These are phyloP conservation scores for Vigna mungo DNA, from an alignment of 306 rosid genomes.

Conservation along the genomic window DNA sequence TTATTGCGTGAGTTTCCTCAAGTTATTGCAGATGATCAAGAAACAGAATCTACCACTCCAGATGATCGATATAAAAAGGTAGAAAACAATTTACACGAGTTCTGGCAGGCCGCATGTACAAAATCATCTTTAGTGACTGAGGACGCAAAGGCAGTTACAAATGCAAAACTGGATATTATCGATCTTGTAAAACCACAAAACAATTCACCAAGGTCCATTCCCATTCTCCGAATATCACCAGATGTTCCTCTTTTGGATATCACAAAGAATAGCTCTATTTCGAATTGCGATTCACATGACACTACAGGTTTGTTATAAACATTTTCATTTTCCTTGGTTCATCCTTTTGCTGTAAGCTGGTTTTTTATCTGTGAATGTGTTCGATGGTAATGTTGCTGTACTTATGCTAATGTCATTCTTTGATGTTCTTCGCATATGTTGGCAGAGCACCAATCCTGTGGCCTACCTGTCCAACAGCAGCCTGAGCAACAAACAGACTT, in stretches of 20 bases:
- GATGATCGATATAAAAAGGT: conserved; percentile 49
- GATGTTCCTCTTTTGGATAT: conserved; percentile 51
- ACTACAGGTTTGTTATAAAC: conserved; percentile 59
- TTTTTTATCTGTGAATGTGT: conserved; percentile 10
- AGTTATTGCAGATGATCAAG: conserved; percentile 69
- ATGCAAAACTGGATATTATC: conserved; percentile 40
- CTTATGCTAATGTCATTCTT: conserved; percentile 19
- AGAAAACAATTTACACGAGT: conserved; percentile 46
- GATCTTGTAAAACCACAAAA: conserved; percentile 48
- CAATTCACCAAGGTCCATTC: conserved; percentile 56
- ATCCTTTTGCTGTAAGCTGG: background rate
- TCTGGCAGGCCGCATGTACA: conserved; percentile 52
- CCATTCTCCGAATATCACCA: conserved; percentile 44
- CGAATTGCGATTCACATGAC: conserved; percentile 39
- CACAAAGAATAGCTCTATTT: conserved; percentile 43
- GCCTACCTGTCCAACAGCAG: background rate
- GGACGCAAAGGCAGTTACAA: conserved; percentile 57
- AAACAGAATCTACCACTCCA: conserved; percentile 46
- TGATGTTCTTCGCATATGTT: conserved; percentile 38
- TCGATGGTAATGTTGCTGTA: conserved; percentile 17
- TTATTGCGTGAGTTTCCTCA: conserved; percentile 69
- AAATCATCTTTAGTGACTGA: conserved; percentile 52
- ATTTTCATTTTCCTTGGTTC: conserved; percentile 16
- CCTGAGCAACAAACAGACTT: background rate
- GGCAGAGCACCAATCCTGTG: conserved; percentile 50